A percentile compares a stretch with the other conserved stretches of the same genome.
These are phyloP conservation scores for Eucalyptus marginata DNA, from an alignment of 345 rosid species.

Conservation along the genomic window DNA sequence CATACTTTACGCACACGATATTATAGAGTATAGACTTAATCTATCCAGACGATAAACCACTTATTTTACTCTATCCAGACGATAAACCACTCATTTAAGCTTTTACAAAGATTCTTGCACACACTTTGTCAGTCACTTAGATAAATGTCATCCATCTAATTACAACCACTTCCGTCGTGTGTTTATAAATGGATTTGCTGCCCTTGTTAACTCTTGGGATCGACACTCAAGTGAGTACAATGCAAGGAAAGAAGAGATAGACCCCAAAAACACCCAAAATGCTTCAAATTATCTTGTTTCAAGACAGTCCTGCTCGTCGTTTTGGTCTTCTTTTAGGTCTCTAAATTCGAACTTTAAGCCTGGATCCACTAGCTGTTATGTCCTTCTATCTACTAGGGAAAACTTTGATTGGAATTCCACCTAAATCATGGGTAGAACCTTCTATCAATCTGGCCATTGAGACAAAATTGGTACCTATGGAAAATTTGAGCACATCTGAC, in stretches of 20 bases:
- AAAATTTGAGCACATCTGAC: neutral
- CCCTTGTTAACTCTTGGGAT: neutral
- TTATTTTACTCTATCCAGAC: neutral
- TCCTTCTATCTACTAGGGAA: neutral
- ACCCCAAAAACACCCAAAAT: neutral
- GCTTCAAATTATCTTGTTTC: neutral
- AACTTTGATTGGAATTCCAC: neutral
- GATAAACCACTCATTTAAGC: neutral
- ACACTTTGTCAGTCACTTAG: neutral
- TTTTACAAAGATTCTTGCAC: neutral
- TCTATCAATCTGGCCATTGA: neutral
- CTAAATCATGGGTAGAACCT: neutral
- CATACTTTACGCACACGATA: neutral
- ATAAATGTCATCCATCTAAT: neutral
- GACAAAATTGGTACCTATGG: neutral
- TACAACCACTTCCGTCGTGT: neutral
- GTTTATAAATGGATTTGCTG: neutral
- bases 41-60: neutral
- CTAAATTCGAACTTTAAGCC: neutral
- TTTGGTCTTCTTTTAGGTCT: neutral
- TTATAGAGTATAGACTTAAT: neutral
- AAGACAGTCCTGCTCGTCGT: neutral
- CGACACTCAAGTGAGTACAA: neutral
- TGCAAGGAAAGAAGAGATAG: neutral
- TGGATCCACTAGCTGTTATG: neutral